phyloP scores from a whole-genome alignment of 495 filamentous ascomycete genomes.

The Cryomyces minteri region DNA sequence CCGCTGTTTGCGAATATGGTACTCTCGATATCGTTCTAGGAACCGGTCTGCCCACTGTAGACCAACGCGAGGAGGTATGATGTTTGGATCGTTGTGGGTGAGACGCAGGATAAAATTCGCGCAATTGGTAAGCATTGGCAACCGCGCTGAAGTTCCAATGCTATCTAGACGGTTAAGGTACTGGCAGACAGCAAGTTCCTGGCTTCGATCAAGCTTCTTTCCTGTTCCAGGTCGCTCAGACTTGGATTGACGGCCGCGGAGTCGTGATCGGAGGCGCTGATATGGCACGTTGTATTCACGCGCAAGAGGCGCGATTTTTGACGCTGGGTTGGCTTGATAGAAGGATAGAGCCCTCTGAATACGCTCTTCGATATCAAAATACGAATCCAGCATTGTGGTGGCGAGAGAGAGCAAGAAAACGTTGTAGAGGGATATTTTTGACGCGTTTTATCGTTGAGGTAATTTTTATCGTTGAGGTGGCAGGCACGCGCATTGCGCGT shows the following conservation, averaged over 20 bases:
- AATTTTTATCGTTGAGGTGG: too few species aligned
- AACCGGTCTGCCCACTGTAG: background rate
- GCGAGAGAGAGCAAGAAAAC: too few species aligned
- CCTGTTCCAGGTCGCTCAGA: background rate
- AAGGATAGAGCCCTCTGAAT: background rate
- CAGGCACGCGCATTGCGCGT: too few species aligned
- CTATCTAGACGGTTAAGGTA: background rate
- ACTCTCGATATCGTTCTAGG: constrained; percentile 8
- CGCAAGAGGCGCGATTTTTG: background rate
- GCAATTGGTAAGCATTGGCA: background rate
- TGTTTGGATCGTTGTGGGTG: background rate
- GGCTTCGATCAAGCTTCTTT: background rate
- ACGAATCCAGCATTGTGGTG: too few species aligned
- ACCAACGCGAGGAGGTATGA: background rate
- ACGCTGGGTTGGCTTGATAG: background rate
- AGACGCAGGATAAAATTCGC: background rate
- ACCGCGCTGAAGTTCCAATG: background rate
- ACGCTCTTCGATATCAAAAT: background rate
- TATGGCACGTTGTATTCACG: background rate
- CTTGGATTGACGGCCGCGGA: background rate
- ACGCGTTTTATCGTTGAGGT: too few species aligned
- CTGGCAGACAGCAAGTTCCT: background rate
- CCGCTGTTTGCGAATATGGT: constrained; percentile 6
- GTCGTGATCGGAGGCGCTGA: background rate
- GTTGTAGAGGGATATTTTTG: too few species aligned